Evolutionary conservation across 805 yeast species (phyloP).

Genomic region (Saccharomyces paradoxus): DNA sequence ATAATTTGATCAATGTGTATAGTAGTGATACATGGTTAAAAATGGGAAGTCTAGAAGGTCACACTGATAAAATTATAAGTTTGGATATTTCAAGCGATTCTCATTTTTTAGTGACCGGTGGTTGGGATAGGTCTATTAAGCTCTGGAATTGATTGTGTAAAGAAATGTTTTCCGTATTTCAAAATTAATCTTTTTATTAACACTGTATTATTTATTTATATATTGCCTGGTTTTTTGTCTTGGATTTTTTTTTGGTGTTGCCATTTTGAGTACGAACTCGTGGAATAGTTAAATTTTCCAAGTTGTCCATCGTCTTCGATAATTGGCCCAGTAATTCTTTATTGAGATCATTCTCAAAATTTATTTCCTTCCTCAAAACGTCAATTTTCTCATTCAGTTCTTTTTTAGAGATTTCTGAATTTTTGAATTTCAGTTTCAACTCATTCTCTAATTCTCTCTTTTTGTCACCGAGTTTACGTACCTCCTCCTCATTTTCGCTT

Average conservation of each 20-base stretch:
- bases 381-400: constrained; percentile 9
- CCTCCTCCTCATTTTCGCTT: constrained; percentile 34
- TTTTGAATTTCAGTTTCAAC: constrained; percentile 8
- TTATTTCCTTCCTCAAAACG: constrained; percentile 7
- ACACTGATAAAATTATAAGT: constrained; percentile 64
- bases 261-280: constrained; percentile 18
- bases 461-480: constrained; percentile 13
- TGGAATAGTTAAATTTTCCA: constrained; percentile 20
- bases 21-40: constrained; percentile 64
- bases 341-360: constrained; percentile 8
- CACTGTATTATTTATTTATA: neutral
- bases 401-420: constrained; percentile 2
- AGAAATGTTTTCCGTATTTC: neutral
- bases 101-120: constrained; percentile 47
- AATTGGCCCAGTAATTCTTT: constrained; percentile 12
- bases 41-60: constrained; percentile 44
- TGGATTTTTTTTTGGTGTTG: constrained; percentile 4
- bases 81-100: constrained; percentile 47
- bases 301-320: constrained; percentile 10
- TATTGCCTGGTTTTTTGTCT: neutral
- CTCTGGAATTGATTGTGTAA: constrained; percentile 37
- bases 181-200: neutral
- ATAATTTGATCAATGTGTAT: constrained; percentile 55
- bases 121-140: constrained; percentile 81
- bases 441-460: constrained; percentile 9